Conservation (phyloP, 2,329 filamentous ascomycete species). For the Emericellopsis atlantica region DNA sequence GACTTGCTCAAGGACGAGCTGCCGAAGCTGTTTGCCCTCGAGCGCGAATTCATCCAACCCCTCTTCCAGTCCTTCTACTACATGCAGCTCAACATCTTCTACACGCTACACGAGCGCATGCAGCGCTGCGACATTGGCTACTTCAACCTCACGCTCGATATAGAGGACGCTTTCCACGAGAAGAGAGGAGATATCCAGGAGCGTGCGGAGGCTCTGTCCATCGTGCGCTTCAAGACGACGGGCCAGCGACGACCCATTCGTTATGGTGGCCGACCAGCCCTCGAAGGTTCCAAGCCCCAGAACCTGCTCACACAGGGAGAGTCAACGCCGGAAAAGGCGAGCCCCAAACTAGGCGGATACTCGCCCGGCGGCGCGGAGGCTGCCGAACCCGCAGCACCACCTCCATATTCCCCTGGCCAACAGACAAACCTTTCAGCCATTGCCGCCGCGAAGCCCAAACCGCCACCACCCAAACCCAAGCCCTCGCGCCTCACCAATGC, state of each 20-base stretch:
- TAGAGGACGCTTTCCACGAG: slow-evolving; percentile 80
- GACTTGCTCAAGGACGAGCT: slow-evolving; percentile 92
- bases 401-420: slow-evolving; percentile 50
- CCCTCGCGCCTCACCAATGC: slow-evolving; percentile 57
- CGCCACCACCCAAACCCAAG: slow-evolving; percentile 65
- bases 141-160: slow-evolving; percentile 82
- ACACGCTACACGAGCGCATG: slow-evolving; percentile 97
- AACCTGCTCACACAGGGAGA: slow-evolving; percentile 39
- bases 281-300: slow-evolving; percentile 34
- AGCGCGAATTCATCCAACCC: slow-evolving; percentile 89
- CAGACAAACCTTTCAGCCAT: slow-evolving; percentile 30
- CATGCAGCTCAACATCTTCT: slow-evolving; percentile 99
- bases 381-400: slow-evolving; percentile 47
- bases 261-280: slow-evolving; percentile 41
- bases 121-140: slow-evolving; percentile 95
- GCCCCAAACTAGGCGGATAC: slow-evolving; percentile 8
- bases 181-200: slow-evolving; percentile 86
- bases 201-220: slow-evolving; percentile 67
- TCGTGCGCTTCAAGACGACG: slow-evolving; percentile 84
- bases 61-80: slow-evolving; percentile 99
- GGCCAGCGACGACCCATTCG: slow-evolving; percentile 52
- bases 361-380: slow-evolving; percentile 18
- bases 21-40: slow-evolving; percentile 78
- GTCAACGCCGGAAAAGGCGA: slow-evolving; percentile 9
- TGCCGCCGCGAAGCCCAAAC: slow-evolving; percentile 48